phyloP scores from a whole-genome alignment of 2,329 filamentous ascomycete species.

The Fusarium cicatricum region DNA sequence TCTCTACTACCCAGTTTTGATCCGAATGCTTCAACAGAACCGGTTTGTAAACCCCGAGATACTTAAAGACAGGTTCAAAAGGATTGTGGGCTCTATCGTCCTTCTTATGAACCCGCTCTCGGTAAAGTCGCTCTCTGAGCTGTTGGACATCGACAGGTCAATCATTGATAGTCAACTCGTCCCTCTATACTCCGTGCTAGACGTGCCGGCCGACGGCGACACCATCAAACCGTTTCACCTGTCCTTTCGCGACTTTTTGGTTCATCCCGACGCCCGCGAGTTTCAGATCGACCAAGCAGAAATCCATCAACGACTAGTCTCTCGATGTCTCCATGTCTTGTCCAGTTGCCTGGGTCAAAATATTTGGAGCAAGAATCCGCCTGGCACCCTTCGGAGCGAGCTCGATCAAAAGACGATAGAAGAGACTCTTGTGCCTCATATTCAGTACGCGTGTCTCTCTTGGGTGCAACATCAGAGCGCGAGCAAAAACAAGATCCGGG shows the following conservation, averaged over 20 bases:
- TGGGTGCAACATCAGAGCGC: slow-evolving; percentile 46
- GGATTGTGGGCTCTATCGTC: slow-evolving; percentile 45
- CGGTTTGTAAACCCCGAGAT: not conserved
- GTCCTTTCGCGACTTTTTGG: slow-evolving; percentile 48
- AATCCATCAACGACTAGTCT: not conserved
- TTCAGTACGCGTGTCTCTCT: slow-evolving; percentile 46
- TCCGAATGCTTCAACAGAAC: not conserved
- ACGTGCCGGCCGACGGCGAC: slow-evolving; percentile 35
- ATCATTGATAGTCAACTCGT: slow-evolving; percentile 36
- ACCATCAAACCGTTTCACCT: slow-evolving; percentile 46
- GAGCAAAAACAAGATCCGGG: slow-evolving; percentile 38
- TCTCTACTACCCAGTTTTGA: slow-evolving; percentile 2
- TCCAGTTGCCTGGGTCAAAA: slow-evolving; percentile 43
- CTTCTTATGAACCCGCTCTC: slow-evolving; percentile 45
- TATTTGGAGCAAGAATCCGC: slow-evolving; percentile 20
- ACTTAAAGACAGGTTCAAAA: slow-evolving; percentile 31
- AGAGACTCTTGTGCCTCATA: slow-evolving; percentile 38
- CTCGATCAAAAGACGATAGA: not conserved
- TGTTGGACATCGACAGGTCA: slow-evolving; percentile 36
- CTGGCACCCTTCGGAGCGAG: not conserved
- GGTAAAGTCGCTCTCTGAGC: slow-evolving; percentile 31
- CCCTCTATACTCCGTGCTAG: slow-evolving; percentile 47
- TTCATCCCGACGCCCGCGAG: slow-evolving; percentile 38
- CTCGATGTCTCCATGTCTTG: slow-evolving; percentile 3
- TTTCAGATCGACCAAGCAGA: slow-evolving; percentile 25